Percentiles rank a stretch among this genome's conserved stretches.
These are phyloP conservation scores for Neoarthrinium moseri DNA, from an alignment of 2,329 filamentous ascomycete genomes.

Conservation along the genomic window DNA sequence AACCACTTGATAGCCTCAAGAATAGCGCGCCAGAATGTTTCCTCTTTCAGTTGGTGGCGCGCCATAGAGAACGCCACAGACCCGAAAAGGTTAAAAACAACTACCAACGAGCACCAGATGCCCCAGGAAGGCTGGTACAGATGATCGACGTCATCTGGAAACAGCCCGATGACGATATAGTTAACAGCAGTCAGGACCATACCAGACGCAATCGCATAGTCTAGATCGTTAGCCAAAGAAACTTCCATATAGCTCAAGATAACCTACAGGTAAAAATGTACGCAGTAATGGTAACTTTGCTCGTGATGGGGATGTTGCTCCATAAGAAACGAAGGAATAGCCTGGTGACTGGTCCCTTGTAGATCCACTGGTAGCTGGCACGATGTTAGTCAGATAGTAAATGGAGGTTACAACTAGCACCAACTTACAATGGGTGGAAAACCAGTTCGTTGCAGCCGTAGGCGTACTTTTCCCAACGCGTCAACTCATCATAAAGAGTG, in stretches of 20 bases:
- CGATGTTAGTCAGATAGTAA: conserved; percentile 4
- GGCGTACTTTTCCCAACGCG: conserved; percentile 10
- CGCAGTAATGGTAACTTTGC: not conserved
- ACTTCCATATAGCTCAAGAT: not conserved
- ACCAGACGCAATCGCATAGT: not conserved
- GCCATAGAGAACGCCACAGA: not conserved
- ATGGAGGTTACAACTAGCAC: not conserved
- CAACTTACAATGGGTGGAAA: not conserved
- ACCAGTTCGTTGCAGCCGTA: conserved; percentile 8
- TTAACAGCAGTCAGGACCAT: not conserved
- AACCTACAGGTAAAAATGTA: not conserved
- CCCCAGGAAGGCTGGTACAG: not conserved
- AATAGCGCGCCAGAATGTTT: conserved; percentile 20
- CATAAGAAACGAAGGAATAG: conserved; percentile 9
- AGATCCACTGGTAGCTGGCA: conserved; percentile 8
- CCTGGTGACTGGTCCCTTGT: conserved; percentile 10
- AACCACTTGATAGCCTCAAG: conserved; percentile 24
- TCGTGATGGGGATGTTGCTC: conserved; percentile 1
- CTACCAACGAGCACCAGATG: not conserved
- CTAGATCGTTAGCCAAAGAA: no score
- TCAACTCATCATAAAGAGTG: conserved; percentile 37
- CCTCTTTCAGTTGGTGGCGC: not conserved
- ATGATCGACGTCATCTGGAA: not conserved
- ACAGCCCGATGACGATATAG: not conserved
- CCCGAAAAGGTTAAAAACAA: not conserved